Conservation (phyloP, 306 rosid genomes). For the Dryas drummondii region DNA sequence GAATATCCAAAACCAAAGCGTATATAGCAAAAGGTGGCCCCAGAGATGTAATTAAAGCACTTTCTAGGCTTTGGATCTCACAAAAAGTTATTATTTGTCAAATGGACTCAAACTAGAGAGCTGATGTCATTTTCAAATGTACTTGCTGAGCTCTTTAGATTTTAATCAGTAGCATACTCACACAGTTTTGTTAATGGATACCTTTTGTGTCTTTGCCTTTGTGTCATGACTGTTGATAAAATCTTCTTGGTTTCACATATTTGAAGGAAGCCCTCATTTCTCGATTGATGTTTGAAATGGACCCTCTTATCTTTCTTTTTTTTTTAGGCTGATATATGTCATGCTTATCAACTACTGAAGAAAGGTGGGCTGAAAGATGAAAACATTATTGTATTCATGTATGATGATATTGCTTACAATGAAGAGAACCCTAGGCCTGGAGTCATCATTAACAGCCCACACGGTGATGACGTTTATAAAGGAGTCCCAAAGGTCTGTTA, state of each 20-base stretch:
- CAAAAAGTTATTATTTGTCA: no score
- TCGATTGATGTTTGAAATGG: neutral
- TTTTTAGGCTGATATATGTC: constrained; percentile 80
- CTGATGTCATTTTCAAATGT: no score
- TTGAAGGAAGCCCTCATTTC: neutral
- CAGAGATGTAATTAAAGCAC: no score
- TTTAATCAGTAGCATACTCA: no score
- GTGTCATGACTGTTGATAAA: neutral
- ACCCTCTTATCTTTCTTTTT: neutral
- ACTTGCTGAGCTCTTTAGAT: no score
- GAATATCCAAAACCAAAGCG: no score
- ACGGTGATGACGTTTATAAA: constrained; percentile 78
- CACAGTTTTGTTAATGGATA: no score
- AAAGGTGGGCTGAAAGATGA: constrained; percentile 89
- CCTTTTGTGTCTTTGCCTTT: neutral
- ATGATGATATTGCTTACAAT: constrained; percentile 79
- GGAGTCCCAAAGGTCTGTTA: constrained; percentile 88
- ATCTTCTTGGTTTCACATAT: neutral
- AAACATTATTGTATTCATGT: constrained; percentile 96
- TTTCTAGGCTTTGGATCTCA: no score
- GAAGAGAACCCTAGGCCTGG: constrained; percentile 89
- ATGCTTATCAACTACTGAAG: constrained; percentile 86
- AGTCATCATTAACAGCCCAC: constrained; percentile 80
- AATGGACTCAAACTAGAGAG: no score
- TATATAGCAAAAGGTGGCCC: no score